Evolutionary conservation across 2,329 filamentous ascomycete genomes (phyloP).

Genomic region (Pseudogymnoascus sp.): DNA sequence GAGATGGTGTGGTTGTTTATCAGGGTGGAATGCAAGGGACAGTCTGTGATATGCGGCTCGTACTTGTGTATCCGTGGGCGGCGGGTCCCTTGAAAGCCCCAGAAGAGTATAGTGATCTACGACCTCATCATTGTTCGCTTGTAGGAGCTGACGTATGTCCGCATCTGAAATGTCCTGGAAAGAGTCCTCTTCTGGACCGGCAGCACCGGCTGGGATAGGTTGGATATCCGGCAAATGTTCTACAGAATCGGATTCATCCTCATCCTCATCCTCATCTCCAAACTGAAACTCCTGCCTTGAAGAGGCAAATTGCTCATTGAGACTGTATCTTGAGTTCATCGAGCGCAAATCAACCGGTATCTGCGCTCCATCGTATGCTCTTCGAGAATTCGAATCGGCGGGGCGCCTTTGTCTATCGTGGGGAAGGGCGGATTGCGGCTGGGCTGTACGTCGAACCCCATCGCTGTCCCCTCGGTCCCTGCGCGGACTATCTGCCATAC

Average conservation of each 20-base stretch:
- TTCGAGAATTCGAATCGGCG: neutral
- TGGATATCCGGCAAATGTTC: neutral
- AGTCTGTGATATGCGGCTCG: constrained; percentile 37
- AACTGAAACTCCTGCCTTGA: constrained; percentile 12
- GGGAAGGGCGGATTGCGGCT: constrained; percentile 1
- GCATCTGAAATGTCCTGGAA: constrained; percentile 8
- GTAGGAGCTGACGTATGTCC: constrained; percentile 9
- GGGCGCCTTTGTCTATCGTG: neutral
- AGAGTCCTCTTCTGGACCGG: neutral
- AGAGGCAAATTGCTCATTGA: constrained; percentile 13
- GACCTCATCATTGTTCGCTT: constrained; percentile 14
- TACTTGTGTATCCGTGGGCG: constrained; percentile 34
- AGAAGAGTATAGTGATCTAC: constrained; percentile 36
- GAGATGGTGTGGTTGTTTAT: constrained; percentile 35
- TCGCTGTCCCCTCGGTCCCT: neutral
- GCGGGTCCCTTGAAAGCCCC: constrained; percentile 32
- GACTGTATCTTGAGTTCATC: constrained; percentile 11
- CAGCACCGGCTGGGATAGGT: neutral
- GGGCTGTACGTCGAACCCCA: neutral
- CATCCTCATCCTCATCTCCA: neutral
- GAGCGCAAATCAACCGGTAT: constrained; percentile 9
- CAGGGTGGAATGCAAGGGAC: constrained; percentile 37
- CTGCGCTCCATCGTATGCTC: neutral
- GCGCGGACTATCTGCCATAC: neutral
- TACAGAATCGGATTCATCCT: neutral